Conservation (phyloP, 768 basidiomycete genomes). For the Dendrothele bispora region DNA sequence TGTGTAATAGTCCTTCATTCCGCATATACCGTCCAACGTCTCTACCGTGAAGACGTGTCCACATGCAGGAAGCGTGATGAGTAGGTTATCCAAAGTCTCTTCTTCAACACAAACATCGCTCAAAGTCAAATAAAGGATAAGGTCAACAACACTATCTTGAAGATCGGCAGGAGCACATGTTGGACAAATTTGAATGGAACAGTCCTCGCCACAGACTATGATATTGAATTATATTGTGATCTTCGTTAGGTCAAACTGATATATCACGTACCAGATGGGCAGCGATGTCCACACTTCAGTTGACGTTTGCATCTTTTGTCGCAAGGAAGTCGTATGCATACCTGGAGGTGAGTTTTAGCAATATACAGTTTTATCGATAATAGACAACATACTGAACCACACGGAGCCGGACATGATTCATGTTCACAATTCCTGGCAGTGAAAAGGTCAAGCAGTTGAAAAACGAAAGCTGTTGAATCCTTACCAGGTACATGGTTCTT, state of each 20-base stretch:
- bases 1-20: conserved; percentile 55
- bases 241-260: background rate
- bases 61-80: conserved; percentile 65
- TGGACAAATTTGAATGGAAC: conserved; percentile 53
- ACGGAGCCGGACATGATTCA: conserved; percentile 56
- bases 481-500: conserved; percentile 62
- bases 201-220: conserved; percentile 69
- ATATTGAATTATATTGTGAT: conserved; percentile 3
- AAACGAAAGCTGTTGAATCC: conserved; percentile 21
- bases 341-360: conserved; percentile 30
- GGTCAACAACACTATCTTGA: conserved; percentile 51
- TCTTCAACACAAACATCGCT: conserved; percentile 43
- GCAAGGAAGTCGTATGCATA: conserved; percentile 67
- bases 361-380: background rate
- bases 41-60: conserved; percentile 70
- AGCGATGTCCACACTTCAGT: conserved; percentile 61
- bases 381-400: conserved; percentile 57
- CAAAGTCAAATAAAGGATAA: conserved; percentile 54
- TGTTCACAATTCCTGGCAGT: conserved; percentile 52
- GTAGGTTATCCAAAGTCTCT: conserved; percentile 43
- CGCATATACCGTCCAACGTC: conserved; percentile 62
- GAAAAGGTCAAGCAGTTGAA: background rate
- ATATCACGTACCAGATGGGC: conserved; percentile 56
- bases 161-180: conserved; percentile 41
- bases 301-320: conserved; percentile 49